Evolutionary conservation across 73 alveolate genomes (phyloP), one percentile per base, ranked within the genome.

Genomic region (Uronychia setigera): DNA sequence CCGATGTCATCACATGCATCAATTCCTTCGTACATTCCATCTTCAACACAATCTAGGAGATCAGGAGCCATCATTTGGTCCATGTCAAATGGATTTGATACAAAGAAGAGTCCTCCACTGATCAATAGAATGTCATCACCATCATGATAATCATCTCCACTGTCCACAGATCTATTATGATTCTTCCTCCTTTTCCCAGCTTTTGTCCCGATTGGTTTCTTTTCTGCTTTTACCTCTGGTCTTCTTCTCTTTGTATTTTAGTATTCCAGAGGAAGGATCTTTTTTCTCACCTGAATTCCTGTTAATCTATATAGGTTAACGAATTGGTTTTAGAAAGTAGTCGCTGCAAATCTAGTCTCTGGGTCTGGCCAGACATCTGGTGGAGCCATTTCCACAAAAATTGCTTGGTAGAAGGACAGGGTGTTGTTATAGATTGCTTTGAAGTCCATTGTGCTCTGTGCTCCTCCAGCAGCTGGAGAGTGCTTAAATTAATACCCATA

Each of bases 281-380:
- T n/a, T n/a, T n/a, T n/a, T n/a, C n/a, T n/a, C n/a, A n/a, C n/a
- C n/a, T n/a, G n/a, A n/a, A n/a, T n/a, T n/a, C n/a, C n/a, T n/a
- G n/a, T n/a, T n/a, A n/a, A n/a, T n/a, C n/a, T n/a, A n/a, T n/a
- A n/a, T n/a, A n/a, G n/a, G n/a, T n/a, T n/a, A n/a, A n/a, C n/a
- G n/a, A n/a, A n/a, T n/a, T n/a, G n/a, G n/a, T n/a, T n/a, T n/a
- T n/a, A n/a, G n/a, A n/a, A n/a, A n/a, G n/a, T n/a, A n/a, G n/a
- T n/a, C n/a, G n/a, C n/a, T n/a, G n/a, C n/a, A n/a, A 46, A 46
- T 5, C 67, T 46, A 46, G 67, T 46, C 32, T 30, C 67, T 0
- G 32, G 74, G 29, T 78, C 84, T 26, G 84, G 76, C 94, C 94
- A 88, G 29, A 88, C 32, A 29, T 78, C 79, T 1, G 79, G 77